These are phyloP conservation scores for Phytomonas sp. DNA, from an alignment of 208 protist species.

Conservation along the genomic window DNA sequence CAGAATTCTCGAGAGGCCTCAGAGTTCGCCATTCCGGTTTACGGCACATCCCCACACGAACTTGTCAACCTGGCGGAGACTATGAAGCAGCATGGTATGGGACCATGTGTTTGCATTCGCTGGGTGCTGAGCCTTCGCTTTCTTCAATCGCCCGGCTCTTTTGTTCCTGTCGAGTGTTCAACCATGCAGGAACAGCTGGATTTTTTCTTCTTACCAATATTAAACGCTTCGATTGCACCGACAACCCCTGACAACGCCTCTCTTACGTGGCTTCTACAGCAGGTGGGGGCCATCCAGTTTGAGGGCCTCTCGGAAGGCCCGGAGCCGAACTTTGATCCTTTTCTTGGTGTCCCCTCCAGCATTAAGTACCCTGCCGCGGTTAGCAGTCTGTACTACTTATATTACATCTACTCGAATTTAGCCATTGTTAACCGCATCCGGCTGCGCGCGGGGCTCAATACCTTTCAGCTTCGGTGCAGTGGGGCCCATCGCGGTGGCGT, in stretches of 20 bases:
- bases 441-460: slow-evolving; percentile 51
- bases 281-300: slow-evolving; percentile 68
- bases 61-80: slow-evolving; percentile 49
- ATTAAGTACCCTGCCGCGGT: slow-evolving; percentile 81
- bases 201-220: slow-evolving; percentile 96
- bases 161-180: slow-evolving; percentile 29
- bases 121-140: slow-evolving; percentile 94
- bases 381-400: slow-evolving; percentile 95
- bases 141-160: slow-evolving; percentile 40
- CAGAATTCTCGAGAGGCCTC: slow-evolving; percentile 53
- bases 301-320: slow-evolving; percentile 63
- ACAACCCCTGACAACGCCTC: slow-evolving; percentile 53
- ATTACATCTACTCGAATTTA: slow-evolving; percentile 98
- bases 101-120: slow-evolving; percentile 72
- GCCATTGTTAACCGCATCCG: slow-evolving; percentile 92
- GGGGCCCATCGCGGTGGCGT: slow-evolving; percentile 77
- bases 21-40: slow-evolving; percentile 81
- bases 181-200: slow-evolving; percentile 94
- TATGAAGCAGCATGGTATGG: slow-evolving; percentile 38
- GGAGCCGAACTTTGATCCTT: slow-evolving; percentile 55
- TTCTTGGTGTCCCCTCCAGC: slow-evolving; percentile 28
- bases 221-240: slow-evolving; percentile 92
- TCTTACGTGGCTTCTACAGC: slow-evolving; percentile 84
- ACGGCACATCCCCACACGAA: slow-evolving; percentile 56
- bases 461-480: slow-evolving; percentile 90